A percentile compares a stretch with the other conserved stretches of the same genome.
Evolutionary conservation across 1,284 basidiomycete genomes (phyloP).

Genomic region (Boletus holoroseus): DNA sequence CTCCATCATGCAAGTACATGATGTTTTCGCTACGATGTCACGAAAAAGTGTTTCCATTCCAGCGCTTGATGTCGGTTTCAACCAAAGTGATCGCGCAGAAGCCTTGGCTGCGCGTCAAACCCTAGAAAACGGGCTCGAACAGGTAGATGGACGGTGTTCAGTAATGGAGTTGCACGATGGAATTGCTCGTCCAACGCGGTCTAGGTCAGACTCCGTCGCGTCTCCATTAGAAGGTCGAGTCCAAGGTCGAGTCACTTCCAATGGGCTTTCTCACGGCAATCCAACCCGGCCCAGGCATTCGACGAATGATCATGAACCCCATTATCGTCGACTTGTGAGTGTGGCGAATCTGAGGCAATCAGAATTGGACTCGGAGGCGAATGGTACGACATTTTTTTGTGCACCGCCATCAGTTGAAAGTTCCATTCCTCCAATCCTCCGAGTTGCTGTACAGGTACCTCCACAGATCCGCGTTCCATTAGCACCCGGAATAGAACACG

Average conservation of each 20-base stretch:
- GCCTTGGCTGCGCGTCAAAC: background rate
- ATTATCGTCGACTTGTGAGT: background rate
- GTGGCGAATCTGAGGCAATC: constrained; percentile 8
- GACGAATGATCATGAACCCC: background rate
- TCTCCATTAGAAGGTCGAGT: too few relatives aligned
- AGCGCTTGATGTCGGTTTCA: background rate
- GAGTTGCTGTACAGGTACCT: background rate
- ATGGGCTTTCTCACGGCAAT: constrained; percentile 12
- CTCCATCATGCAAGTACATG: background rate
- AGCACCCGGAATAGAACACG: constrained; percentile 9
- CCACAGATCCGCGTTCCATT: constrained; percentile 11
- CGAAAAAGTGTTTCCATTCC: background rate
- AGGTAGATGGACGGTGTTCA: constrained; percentile 1
- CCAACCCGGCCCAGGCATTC: background rate
- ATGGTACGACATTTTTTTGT: constrained; percentile 4
- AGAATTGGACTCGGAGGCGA: background rate
- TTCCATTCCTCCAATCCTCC: background rate
- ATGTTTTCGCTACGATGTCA: background rate
- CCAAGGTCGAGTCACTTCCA: background rate
- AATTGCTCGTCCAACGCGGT: background rate
- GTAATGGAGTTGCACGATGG: background rate
- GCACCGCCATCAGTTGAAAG: too few relatives aligned
- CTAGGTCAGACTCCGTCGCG: background rate
- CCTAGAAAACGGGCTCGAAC: background rate
- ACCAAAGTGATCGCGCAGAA: background rate